phyloP scores from a whole-genome alignment of 257 asterid species.

The Paraleonurus japonicus region DNA sequence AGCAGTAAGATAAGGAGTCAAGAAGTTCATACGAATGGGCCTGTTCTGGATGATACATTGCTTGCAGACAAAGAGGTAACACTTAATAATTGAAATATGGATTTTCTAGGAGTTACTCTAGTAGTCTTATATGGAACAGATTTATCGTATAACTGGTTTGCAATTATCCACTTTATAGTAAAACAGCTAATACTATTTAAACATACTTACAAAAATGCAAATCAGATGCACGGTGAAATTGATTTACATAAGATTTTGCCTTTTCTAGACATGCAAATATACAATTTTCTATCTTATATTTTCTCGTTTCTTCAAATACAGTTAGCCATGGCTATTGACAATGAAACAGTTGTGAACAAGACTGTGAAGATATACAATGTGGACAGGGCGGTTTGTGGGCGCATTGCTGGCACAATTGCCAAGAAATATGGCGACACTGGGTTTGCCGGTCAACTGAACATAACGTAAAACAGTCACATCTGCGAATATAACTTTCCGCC shows the following conservation, averaged over 20 bases:
- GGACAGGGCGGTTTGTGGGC: conserved; percentile 99
- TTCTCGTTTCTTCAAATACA: conserved; percentile 32
- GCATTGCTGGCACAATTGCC: conserved; percentile 93
- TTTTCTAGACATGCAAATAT: conserved; percentile 1
- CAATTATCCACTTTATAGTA: too few species aligned
- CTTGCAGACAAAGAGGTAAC: conserved; percentile 80
- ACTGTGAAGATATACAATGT: conserved; percentile 75
- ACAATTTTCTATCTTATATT: neutral
- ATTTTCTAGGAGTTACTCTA: too few species aligned
- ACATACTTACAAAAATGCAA: too few species aligned
- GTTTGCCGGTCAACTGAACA: conserved; percentile 89
- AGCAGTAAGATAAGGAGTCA: conserved; percentile 85
- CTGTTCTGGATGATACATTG: conserved; percentile 81
- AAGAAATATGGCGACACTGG: conserved; percentile 98
- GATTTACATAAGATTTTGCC: too few species aligned
- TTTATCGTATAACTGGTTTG: too few species aligned
- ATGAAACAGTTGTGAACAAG: conserved; percentile 78
- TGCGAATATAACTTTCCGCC: neutral
- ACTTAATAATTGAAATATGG: neutral
- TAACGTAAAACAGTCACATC: conserved; percentile 46
- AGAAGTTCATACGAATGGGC: conserved; percentile 93
- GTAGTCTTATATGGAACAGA: too few species aligned
- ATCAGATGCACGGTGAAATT: too few species aligned
- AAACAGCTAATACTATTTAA: too few species aligned
- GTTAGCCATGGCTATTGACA: conserved; percentile 82